Evolutionary conservation across 169 alveolate genomes (phyloP).

Genomic region (Eimeria acervulina): DNA sequence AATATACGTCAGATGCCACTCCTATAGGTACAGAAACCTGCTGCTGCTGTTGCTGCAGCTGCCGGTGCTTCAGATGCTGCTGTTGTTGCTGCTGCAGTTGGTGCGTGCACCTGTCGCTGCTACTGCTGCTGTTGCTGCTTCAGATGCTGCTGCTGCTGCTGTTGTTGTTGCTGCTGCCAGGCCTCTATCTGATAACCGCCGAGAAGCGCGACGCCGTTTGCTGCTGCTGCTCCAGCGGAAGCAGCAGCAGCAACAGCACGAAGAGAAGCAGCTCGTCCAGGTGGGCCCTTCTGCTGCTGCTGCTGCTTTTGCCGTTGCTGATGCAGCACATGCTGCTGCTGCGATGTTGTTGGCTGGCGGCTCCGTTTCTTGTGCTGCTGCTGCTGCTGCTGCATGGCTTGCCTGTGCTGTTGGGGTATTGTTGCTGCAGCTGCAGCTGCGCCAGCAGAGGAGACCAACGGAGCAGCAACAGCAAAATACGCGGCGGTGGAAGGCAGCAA

Average conservation of each 20-base stretch:
- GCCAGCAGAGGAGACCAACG: slow-evolving; percentile 45
- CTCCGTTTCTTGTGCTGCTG: not conserved
- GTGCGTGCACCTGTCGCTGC: too few relatives aligned
- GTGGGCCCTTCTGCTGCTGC: slow-evolving; percentile 5
- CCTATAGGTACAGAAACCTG: not conserved
- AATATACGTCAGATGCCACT: not conserved
- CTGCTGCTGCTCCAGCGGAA: slow-evolving; percentile 49
- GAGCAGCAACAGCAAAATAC: slow-evolving; percentile 28
- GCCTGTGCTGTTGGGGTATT: not conserved
- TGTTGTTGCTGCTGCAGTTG: too few relatives aligned
- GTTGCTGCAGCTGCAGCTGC: slow-evolving; percentile 39
- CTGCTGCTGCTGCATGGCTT: not conserved
- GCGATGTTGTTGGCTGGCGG: too few relatives aligned
- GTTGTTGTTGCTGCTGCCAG: slow-evolving; percentile 21
- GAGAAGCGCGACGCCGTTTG: slow-evolving; percentile 19
- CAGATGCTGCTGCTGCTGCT: not conserved
- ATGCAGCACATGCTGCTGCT: not conserved
- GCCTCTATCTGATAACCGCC: slow-evolving; percentile 10
- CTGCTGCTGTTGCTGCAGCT: slow-evolving; percentile 26
- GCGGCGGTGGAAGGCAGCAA: not conserved
- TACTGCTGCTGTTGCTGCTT: too few relatives aligned
- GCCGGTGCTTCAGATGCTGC: not conserved
- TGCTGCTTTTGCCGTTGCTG: not conserved
- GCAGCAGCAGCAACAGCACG: slow-evolving; percentile 54
- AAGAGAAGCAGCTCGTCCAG: not conserved